Evolutionary conservation across 2,329 filamentous ascomycete species (phyloP), one percentile per base, ranked within the genome.

Genomic region (Aspergillus tamarii): DNA sequence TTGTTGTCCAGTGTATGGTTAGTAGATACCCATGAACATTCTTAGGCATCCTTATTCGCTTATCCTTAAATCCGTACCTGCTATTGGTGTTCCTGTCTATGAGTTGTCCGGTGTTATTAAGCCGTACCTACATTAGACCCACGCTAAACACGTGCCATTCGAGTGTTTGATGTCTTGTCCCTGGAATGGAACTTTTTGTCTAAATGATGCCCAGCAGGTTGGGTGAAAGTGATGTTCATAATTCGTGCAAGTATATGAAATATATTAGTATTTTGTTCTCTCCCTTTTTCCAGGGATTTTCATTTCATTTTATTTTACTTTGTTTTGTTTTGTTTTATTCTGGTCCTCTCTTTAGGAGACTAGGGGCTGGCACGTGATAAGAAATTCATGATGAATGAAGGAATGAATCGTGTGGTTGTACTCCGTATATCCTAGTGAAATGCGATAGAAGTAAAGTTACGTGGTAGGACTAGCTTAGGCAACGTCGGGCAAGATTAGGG

Each of bases 11-110:
- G 63, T 73, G 64, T 66, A 70, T 69, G 64, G 63, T 67, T 71
- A 74, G 72, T 71, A 74, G 72, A 76, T 72, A 71, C 69, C 74
- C 74, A 69, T 64, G 56, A 62, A 56, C 62, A 65, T 41, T 19
- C 39, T 41, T 41, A 41, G 12, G 43, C 21, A 48, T 66, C 66
- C 59, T 62, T 60, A 59, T 63, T 45, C 58, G 52, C 60, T 64
- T 53, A 67, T 64, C 34, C 57, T 65, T 63, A 57, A 53, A 30
- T 34, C 46, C 30, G 34, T 36, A 9, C 54, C 53, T 50, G 54
- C 64, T 55, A 58, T 64, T 62, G 46, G 52, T 62, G 52, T 64
- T 21, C 60, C 58, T 62, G 61, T 32, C 36, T 11, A 53, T 32
- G 61, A 61, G 36, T 56, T 61, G 39, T 62, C 43, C 21, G 26